phyloP scores from a whole-genome alignment of 495 filamentous ascomycete genomes.

The Trichoderma asperelloides region DNA sequence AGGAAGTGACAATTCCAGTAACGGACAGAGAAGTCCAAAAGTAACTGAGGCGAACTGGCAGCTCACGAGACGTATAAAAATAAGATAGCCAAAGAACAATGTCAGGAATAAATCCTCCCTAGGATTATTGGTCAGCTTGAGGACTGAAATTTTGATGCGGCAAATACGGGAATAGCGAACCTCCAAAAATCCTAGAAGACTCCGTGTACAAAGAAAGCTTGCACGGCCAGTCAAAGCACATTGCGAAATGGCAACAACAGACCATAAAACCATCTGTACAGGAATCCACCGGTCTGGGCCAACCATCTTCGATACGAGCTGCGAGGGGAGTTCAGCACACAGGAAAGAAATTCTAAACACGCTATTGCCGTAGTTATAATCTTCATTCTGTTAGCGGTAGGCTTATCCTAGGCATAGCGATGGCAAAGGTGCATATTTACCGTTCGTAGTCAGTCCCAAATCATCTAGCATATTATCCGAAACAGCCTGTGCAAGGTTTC shows the following conservation, averaged over 20 bases:
- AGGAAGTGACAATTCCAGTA: slow-evolving; percentile 49
- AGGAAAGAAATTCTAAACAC: slow-evolving; percentile 62
- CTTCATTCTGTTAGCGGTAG: neutral
- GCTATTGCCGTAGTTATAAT: slow-evolving; percentile 28
- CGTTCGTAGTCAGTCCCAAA: slow-evolving; percentile 54
- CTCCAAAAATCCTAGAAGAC: slow-evolving; percentile 66
- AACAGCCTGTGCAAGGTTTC: slow-evolving; percentile 18
- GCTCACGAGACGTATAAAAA: slow-evolving; percentile 57
- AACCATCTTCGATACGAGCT: slow-evolving; percentile 61
- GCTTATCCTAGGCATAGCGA: neutral
- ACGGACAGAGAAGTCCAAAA: slow-evolving; percentile 55
- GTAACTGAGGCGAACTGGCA: slow-evolving; percentile 54
- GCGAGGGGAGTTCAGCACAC: slow-evolving; percentile 62
- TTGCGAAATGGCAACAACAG: slow-evolving; percentile 59
- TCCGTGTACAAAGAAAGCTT: slow-evolving; percentile 55
- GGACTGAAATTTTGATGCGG: neutral
- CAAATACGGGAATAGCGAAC: slow-evolving; percentile 32
- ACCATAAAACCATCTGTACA: slow-evolving; percentile 71
- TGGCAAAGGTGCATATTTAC: slow-evolving; percentile 19
- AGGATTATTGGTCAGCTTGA: neutral
- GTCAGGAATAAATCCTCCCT: slow-evolving; percentile 3
- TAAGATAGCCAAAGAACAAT: slow-evolving; percentile 57
- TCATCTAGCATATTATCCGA: slow-evolving; percentile 55
- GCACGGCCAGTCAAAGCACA: slow-evolving; percentile 52
- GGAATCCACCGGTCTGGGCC: slow-evolving; percentile 85